Evolutionary conservation across 768 basidiomycete genomes (phyloP).

Genomic region (Fibroporia radiculosa): DNA sequence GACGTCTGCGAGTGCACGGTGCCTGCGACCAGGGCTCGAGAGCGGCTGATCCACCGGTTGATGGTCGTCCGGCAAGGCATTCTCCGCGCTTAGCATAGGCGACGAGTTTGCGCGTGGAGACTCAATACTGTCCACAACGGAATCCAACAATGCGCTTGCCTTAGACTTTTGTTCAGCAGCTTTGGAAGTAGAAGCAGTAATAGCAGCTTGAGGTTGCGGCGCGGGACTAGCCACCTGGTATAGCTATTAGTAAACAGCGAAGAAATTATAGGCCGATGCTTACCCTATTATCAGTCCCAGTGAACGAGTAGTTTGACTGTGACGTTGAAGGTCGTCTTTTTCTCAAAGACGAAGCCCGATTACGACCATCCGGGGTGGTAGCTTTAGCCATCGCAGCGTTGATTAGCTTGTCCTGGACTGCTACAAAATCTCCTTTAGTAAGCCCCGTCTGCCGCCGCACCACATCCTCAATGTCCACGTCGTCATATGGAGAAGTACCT

Average conservation of each 20-base stretch:
- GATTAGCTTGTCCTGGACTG: conserved; percentile 75
- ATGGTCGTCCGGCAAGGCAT: conserved; percentile 21
- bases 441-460: conserved; percentile 61
- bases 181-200: conserved; percentile 19
- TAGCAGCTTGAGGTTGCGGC: conserved; percentile 35
- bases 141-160: conserved; percentile 60
- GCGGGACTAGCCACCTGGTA: conserved; percentile 54
- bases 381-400: conserved; percentile 51
- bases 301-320: conserved; percentile 66
- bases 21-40: conserved; percentile 45
- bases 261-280: conserved; percentile 10
- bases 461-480: conserved; percentile 54
- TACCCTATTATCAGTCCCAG: conserved; percentile 39
- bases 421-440: conserved; percentile 58
- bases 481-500: conserved; percentile 45
- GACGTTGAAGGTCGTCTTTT: conserved; percentile 74
- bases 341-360: conserved; percentile 63
- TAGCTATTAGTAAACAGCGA: conserved; percentile 2
- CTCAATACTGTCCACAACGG: conserved; percentile 50
- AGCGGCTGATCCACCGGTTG: conserved; percentile 28
- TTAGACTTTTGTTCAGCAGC: conserved; percentile 44
- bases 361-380: conserved; percentile 46
- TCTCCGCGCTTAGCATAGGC: conserved; percentile 10
- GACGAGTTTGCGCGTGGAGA: conserved; percentile 21
- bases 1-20: conserved; percentile 69